Percentiles rank a stretch among this genome's conserved stretches.
Conservation (phyloP, 192 early-diverging fungal genomes). For the Coemansia sp. region DNA sequence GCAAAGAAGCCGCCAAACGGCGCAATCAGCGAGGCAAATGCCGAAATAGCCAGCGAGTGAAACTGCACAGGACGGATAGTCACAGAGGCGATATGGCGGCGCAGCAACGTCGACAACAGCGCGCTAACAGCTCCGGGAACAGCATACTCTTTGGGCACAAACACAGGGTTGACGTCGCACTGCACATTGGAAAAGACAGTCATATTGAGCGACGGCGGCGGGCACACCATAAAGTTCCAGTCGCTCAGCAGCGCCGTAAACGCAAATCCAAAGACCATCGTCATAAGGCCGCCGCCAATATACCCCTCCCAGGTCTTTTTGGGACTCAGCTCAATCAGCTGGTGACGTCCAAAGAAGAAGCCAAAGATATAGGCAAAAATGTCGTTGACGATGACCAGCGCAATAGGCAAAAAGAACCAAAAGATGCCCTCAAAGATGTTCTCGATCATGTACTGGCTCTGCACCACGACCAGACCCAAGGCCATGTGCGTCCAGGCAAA, state of each 20-base stretch:
- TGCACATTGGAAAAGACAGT: slow-evolving; percentile 48
- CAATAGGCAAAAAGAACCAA: slow-evolving; percentile 93
- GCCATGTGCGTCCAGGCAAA: slow-evolving; percentile 99
- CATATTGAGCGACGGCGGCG: slow-evolving; percentile 62
- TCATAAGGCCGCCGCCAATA: slow-evolving; percentile 84
- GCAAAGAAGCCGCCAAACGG: slow-evolving; percentile 99
- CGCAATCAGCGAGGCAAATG: slow-evolving; percentile 93
- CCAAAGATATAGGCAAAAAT: slow-evolving; percentile 95
- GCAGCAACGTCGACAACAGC: slow-evolving; percentile 24
- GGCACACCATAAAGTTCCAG: slow-evolving; percentile 70
- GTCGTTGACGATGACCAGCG: slow-evolving; percentile 93
- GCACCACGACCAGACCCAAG: slow-evolving; percentile 86
- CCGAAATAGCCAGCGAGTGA: slow-evolving; percentile 85
- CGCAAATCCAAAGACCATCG: slow-evolving; percentile 86
- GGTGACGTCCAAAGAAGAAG: slow-evolving; percentile 92
- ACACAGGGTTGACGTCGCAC: slow-evolving; percentile 68
- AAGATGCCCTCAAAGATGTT: slow-evolving; percentile 98
- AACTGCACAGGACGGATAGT: slow-evolving; percentile 83
- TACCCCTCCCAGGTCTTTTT: slow-evolving; percentile 99
- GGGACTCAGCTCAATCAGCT: slow-evolving; percentile 90
- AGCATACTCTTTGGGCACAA: slow-evolving; percentile 55
- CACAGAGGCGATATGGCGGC: slow-evolving; percentile 58
- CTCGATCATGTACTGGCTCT: slow-evolving; percentile 95
- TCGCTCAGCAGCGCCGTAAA: slow-evolving; percentile 57
- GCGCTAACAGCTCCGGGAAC: slow-evolving; percentile 35